A percentile compares a stretch with the other conserved stretches of the same genome.
Conservation (phyloP, 495 filamentous ascomycete species). For the Pyrenula aspistea region DNA sequence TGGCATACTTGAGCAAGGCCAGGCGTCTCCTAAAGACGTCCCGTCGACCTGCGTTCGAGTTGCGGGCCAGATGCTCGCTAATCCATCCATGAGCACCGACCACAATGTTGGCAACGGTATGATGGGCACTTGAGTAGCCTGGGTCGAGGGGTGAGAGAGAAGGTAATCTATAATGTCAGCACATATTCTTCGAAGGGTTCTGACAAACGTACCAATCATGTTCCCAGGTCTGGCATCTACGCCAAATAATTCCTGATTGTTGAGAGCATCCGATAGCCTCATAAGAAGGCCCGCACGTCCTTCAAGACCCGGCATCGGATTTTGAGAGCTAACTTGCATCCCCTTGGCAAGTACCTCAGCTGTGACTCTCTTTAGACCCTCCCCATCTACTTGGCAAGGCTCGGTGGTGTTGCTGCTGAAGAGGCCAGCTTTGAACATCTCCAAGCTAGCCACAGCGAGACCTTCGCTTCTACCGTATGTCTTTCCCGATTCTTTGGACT, state of each 20-base stretch:
- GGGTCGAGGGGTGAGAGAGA: slow-evolving; percentile 78
- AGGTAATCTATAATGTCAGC: slow-evolving; percentile 57
- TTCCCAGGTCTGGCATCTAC: slow-evolving; percentile 78
- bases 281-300: slow-evolving; percentile 74
- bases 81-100: slow-evolving; percentile 77
- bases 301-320: slow-evolving; percentile 78
- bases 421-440: slow-evolving; percentile 94
- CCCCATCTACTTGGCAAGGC: slow-evolving; percentile 81
- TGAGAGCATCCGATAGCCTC: slow-evolving; percentile 62
- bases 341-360: slow-evolving; percentile 63
- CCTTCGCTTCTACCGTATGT: slow-evolving; percentile 81
- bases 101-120: slow-evolving; percentile 86
- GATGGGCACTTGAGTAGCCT: slow-evolving; percentile 76
- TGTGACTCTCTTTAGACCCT: slow-evolving; percentile 63
- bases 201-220: slow-evolving; percentile 61
- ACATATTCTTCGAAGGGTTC: slow-evolving; percentile 2
- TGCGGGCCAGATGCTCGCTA: slow-evolving; percentile 78
- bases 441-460: slow-evolving; percentile 82
- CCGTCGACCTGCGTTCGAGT: slow-evolving; percentile 84
- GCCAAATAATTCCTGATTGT: slow-evolving; percentile 77
- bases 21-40: slow-evolving; percentile 83
- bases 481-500: slow-evolving; percentile 78
- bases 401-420: slow-evolving; percentile 77
- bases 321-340: slow-evolving; percentile 70
- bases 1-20: slow-evolving; percentile 79